Conservation (phyloP, 257 asterid genomes). For the Oldenlandia corymbosa region DNA sequence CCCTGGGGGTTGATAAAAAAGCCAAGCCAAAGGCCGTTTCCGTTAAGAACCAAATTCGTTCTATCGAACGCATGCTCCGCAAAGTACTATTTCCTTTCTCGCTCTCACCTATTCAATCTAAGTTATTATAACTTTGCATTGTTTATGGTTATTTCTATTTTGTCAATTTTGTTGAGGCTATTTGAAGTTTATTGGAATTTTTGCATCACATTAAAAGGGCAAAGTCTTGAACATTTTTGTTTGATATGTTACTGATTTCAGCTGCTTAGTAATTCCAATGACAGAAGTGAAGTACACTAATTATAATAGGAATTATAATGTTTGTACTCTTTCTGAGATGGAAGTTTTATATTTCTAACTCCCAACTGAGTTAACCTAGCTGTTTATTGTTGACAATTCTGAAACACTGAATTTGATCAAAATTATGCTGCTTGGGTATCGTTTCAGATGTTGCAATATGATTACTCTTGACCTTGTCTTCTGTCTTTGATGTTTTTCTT, state of each 20-base stretch:
- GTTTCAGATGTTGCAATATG: neutral
- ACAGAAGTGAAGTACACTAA: neutral
- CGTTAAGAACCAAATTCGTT: conserved; percentile 86
- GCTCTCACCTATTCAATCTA: neutral
- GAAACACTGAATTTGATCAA: no score
- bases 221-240: neutral
- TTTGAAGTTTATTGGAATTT: neutral
- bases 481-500: no score
- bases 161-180: neutral
- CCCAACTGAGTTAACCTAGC: neutral
- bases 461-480: neutral
- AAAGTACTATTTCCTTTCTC: conserved; percentile 40
- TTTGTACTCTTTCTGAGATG: neutral
- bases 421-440: neutral
- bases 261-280: neutral
- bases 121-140: neutral
- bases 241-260: neutral
- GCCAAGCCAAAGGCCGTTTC: conserved; percentile 64
- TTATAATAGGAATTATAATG: no score
- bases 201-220: neutral
- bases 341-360: neutral
- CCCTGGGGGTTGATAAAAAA: conserved; percentile 57
- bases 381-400: neutral
- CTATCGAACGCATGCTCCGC: conserved; percentile 83
- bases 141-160: neutral